Evolutionary conservation across 2,329 filamentous ascomycete genomes (phyloP).

Genomic region (Ophiostoma piceae): DNA sequence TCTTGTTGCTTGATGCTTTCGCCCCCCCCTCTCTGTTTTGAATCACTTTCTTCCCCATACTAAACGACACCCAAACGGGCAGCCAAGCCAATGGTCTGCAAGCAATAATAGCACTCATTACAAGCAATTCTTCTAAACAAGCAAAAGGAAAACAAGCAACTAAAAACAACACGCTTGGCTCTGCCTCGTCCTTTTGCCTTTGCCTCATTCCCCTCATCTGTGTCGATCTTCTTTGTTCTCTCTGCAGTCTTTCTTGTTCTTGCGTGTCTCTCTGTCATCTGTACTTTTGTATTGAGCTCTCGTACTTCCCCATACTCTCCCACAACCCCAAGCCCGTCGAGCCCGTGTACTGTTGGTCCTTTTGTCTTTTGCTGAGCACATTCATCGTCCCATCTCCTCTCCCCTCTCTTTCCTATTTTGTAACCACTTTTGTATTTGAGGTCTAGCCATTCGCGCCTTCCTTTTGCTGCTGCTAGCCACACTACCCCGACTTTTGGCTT

Average conservation of each 20-base stretch:
- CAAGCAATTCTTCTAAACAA: neutral
- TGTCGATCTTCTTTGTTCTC: neutral
- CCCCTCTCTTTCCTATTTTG: no score
- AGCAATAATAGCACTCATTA: neutral
- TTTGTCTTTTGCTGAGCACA: neutral
- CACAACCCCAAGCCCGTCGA: neutral
- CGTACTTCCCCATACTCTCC: neutral
- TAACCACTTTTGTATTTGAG: neutral
- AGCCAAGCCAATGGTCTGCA: constrained; percentile 11
- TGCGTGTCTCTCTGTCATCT: neutral
- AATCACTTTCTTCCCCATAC: neutral
- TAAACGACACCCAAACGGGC: neutral
- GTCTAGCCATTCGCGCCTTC: neutral
- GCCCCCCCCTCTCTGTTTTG: neutral
- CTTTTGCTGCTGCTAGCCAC: neutral
- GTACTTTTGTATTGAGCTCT: neutral
- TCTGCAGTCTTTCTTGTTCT: neutral
- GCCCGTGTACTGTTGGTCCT: neutral
- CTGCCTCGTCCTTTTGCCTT: neutral
- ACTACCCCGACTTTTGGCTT: neutral
- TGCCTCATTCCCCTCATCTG: neutral
- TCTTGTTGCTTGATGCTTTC: neutral
- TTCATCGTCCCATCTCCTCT: neutral
- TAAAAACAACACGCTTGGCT: neutral
- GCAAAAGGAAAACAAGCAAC: neutral